Evolutionary conservation across 805 yeast species (phyloP).

Genomic region (Kodamaea nitidulidarum): DNA sequence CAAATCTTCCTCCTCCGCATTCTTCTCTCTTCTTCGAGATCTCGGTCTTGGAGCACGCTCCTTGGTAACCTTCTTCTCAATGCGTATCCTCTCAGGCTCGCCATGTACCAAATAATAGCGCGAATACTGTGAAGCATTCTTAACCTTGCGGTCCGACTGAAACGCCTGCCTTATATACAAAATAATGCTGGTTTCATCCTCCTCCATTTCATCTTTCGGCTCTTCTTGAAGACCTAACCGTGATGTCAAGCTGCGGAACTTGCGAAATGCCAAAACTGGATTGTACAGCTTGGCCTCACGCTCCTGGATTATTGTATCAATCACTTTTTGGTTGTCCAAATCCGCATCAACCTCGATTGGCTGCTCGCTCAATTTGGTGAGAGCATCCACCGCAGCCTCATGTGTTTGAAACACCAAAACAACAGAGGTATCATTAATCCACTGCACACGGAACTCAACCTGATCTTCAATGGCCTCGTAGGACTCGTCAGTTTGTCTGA

Average conservation of each 20-base stretch:
- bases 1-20: slow-evolving; percentile 20
- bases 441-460: slow-evolving; percentile 47
- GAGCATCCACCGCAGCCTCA: slow-evolving; percentile 37
- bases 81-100: slow-evolving; percentile 52
- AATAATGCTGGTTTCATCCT: slow-evolving; percentile 33
- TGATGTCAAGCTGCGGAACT: slow-evolving; percentile 27
- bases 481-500: slow-evolving; percentile 16
- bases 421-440: slow-evolving; percentile 63
- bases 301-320: slow-evolving; percentile 29
- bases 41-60: slow-evolving; percentile 7
- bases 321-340: slow-evolving; percentile 13
- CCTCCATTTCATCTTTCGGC: slow-evolving; percentile 27
- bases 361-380: slow-evolving; percentile 13
- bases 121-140: slow-evolving; percentile 54
- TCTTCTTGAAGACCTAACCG: slow-evolving; percentile 21
- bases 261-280: slow-evolving; percentile 32
- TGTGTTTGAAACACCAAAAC: slow-evolving; percentile 50
- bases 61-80: slow-evolving; percentile 10
- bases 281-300: slow-evolving; percentile 39
- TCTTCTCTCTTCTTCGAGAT: slow-evolving; percentile 6
- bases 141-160: slow-evolving; percentile 52
- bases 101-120: slow-evolving; percentile 68
- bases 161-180: slow-evolving; percentile 49
- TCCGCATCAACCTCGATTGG: slow-evolving; percentile 3
- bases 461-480: slow-evolving; percentile 18